Conservation (phyloP, 2,329 filamentous ascomycete genomes). For the Sodiomyces alkalinus region DNA sequence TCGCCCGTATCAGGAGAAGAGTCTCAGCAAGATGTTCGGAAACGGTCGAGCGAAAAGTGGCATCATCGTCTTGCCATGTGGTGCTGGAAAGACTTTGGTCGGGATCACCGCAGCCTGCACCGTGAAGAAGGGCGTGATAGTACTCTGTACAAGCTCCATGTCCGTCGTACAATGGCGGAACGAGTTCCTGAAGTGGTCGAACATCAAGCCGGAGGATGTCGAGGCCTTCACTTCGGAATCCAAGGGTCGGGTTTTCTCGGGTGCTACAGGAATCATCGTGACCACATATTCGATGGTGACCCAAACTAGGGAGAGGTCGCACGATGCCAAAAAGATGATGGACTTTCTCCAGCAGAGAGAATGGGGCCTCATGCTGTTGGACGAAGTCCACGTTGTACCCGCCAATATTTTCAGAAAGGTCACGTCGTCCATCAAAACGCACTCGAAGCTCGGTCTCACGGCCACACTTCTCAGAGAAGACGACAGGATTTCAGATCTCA, state of each 20-base stretch:
- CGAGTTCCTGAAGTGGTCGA: constrained; percentile 97
- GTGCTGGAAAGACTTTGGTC: constrained; percentile 91
- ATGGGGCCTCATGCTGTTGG: constrained; percentile 94
- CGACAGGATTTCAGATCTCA: constrained; percentile 94
- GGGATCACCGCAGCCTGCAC: constrained; percentile 98
- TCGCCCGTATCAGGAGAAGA: constrained; percentile 91
- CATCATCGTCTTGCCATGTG: constrained; percentile 92
- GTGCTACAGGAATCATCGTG: constrained; percentile 90
- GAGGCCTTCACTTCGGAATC: constrained; percentile 90
- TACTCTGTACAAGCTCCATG: constrained; percentile 95
- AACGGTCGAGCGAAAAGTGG: constrained; percentile 95
- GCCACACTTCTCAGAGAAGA: constrained; percentile 91
- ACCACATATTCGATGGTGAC: constrained; percentile 99
- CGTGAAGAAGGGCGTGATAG: constrained; percentile 90
- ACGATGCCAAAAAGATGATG: constrained; percentile 97
- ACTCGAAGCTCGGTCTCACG: constrained; percentile 88
- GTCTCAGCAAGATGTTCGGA: constrained; percentile 97
- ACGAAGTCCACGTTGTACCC: constrained; percentile 96
- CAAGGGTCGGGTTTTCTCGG: constrained; percentile 66
- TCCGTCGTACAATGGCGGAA: constrained; percentile 93
- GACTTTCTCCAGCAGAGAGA: constrained; percentile 77
- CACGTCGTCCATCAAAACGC: constrained; percentile 82
- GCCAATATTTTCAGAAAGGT: constrained; percentile 94
- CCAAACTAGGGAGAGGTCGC: constrained; percentile 68
- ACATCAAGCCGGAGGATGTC: constrained; percentile 82